Conservation (phyloP, 2,329 filamentous ascomycete genomes). For the Aureobasidium subglaciale region DNA sequence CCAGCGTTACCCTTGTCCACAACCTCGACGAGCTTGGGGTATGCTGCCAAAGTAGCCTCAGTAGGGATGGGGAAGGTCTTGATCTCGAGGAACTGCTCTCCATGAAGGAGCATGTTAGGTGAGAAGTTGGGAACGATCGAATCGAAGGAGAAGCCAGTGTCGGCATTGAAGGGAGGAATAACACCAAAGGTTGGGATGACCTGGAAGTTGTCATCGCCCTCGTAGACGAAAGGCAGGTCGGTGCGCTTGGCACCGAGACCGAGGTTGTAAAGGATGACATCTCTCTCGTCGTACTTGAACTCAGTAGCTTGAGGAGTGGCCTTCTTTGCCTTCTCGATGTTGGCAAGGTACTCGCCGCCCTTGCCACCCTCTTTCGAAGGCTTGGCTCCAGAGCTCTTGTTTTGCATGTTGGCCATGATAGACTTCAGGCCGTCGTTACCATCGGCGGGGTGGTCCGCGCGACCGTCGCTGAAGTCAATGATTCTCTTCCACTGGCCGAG, state of each 20-base stretch:
- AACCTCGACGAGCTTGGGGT: conserved; percentile 80
- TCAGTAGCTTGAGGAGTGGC: conserved; percentile 64
- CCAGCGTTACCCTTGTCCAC: conserved; percentile 92
- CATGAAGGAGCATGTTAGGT: conserved; percentile 97
- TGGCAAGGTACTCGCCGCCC: conserved; percentile 60
- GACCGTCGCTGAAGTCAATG: conserved; percentile 77
- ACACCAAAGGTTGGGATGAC: conserved; percentile 92
- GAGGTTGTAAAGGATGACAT: conserved; percentile 92
- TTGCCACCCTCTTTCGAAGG: conserved; percentile 27
- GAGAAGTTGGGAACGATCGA: conserved; percentile 92
- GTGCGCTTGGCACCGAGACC: conserved; percentile 86
- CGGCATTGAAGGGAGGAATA: conserved; percentile 83
- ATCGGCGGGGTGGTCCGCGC: conserved; percentile 79
- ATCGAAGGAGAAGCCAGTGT: conserved; percentile 69
- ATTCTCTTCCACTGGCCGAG: conserved; percentile 69
- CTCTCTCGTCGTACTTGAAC: conserved; percentile 77
- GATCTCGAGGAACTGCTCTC: conserved; percentile 96
- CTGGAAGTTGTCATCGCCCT: conserved; percentile 88
- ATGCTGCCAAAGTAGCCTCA: conserved; percentile 65
- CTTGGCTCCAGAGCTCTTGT: conserved; percentile 47
- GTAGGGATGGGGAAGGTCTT: conserved; percentile 88
- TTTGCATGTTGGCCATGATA: conserved; percentile 78
- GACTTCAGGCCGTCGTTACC: conserved; percentile 69
- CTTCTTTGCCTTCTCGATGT: conserved; percentile 70
- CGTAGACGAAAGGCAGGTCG: conserved; percentile 81